Conservation (phyloP, 257 asterid genomes). For the Penstemon davidsonii region DNA sequence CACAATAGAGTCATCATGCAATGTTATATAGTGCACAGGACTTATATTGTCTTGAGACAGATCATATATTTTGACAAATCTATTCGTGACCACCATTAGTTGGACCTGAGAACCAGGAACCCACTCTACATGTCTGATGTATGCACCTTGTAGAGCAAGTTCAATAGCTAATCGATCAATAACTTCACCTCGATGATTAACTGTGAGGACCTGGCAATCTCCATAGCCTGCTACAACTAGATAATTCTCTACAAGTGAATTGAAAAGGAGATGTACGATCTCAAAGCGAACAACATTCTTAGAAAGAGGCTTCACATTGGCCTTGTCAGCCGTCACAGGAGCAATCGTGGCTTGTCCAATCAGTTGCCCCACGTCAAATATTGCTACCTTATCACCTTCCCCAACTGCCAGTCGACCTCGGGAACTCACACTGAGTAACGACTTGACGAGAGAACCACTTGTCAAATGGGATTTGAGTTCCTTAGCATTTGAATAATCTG, state of each 20-base stretch:
- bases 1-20: slow-evolving; percentile 72
- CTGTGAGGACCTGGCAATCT: slow-evolving; percentile 97
- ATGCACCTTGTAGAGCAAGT: slow-evolving; percentile 98
- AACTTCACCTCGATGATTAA: slow-evolving; percentile 97
- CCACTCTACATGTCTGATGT: slow-evolving; percentile 90
- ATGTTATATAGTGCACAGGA: slow-evolving; percentile 86
- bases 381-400: slow-evolving; percentile 98
- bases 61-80: slow-evolving; percentile 88
- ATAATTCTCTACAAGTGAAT: slow-evolving; percentile 81
- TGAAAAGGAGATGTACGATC: slow-evolving; percentile 88
- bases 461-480: slow-evolving; percentile 91
- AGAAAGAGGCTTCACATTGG: slow-evolving; percentile 97
- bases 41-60: slow-evolving; percentile 94
- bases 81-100: slow-evolving; percentile 92
- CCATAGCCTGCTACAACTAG: slow-evolving; percentile 97
- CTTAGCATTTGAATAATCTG: slow-evolving; percentile 93
- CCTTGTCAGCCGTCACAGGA: slow-evolving; percentile 98
- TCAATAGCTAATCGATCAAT: slow-evolving; percentile 93
- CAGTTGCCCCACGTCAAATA: slow-evolving; percentile 96
- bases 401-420: slow-evolving; percentile 99
- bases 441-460: slow-evolving; percentile 93
- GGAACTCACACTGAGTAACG: slow-evolving; percentile 80
- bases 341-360: slow-evolving; percentile 94
- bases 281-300: slow-evolving; percentile 95
- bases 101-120: slow-evolving; percentile 98